Percentiles rank a stretch among this genome's conserved stretches.
Evolutionary conservation across 441 rosid genomes (phyloP).

Genomic region (Syzygium malaccense): DNA sequence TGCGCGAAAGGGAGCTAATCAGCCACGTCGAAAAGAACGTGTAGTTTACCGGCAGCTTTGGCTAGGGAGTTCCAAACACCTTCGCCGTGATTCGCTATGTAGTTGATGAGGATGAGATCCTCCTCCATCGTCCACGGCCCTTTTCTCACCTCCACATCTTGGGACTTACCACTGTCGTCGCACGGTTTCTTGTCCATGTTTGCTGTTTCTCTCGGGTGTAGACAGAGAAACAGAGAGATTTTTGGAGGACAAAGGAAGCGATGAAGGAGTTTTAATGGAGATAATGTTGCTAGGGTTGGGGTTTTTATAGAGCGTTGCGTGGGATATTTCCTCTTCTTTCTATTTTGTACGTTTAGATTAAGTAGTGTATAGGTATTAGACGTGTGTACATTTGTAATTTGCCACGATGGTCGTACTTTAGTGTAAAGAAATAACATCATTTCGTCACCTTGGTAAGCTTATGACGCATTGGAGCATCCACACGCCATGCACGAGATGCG

Average conservation of each 20-base stretch:
- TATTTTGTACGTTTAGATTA: neutral
- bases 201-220: neutral
- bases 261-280: constrained; percentile 19
- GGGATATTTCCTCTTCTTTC: neutral
- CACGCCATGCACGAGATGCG: neutral
- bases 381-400: neutral
- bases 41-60: constrained; percentile 55
- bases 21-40: too few species aligned
- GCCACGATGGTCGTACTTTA: neutral
- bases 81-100: neutral
- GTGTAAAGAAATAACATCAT: neutral
- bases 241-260: neutral
- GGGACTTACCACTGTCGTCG: constrained; percentile 23
- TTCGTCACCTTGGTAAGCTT: neutral
- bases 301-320: neutral
- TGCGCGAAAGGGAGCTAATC: neutral
- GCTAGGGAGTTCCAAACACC: neutral
- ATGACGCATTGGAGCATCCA: neutral
- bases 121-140: constrained; percentile 2
- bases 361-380: neutral
- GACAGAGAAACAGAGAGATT: neutral
- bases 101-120: constrained; percentile 1
- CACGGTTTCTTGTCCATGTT: constrained; percentile 52
- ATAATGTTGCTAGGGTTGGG: neutral
- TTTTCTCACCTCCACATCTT: constrained; percentile 58